phyloP scores from a whole-genome alignment of 2,329 filamentous ascomycete species.

The Nannizziopsis barbatae region DNA sequence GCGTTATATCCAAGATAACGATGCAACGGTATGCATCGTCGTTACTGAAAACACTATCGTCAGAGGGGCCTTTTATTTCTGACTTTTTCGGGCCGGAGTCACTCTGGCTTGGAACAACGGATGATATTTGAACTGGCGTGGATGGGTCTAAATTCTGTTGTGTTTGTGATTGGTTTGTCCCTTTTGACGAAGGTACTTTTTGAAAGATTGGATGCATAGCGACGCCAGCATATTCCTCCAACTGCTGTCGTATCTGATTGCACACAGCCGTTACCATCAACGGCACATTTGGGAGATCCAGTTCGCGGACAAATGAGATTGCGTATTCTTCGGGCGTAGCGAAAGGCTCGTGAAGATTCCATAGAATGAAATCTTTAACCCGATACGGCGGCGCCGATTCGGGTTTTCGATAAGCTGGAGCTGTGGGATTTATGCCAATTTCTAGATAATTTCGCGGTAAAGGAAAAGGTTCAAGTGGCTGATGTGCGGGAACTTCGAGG shows the following conservation, averaged over 20 bases:
- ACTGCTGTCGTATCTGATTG: slow-evolving; percentile 83
- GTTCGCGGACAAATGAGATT: slow-evolving; percentile 76
- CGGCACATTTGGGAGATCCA: slow-evolving; percentile 71
- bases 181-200: slow-evolving; percentile 37
- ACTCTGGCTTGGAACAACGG: slow-evolving; percentile 17
- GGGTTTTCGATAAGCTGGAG: slow-evolving; percentile 67
- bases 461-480: slow-evolving; percentile 38
- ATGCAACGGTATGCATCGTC: slow-evolving; percentile 94
- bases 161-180: slow-evolving; percentile 23
- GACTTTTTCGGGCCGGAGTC: slow-evolving; percentile 12
- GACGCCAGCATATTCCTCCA: slow-evolving; percentile 92
- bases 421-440: slow-evolving; percentile 47
- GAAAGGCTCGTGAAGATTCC: slow-evolving; percentile 92
- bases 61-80: slow-evolving; percentile 36
- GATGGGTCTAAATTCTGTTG: slow-evolving; percentile 17
- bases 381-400: slow-evolving; percentile 76
- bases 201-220: slow-evolving; percentile 90
- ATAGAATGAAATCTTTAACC: slow-evolving; percentile 88
- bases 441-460: slow-evolving; percentile 34
- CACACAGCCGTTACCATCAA: slow-evolving; percentile 68
- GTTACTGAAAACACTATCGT: slow-evolving; percentile 68
- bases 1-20: slow-evolving; percentile 78
- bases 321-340: slow-evolving; percentile 95
- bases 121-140: slow-evolving; percentile 19
- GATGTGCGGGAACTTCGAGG: slow-evolving; percentile 69